Percentiles rank a stretch among this genome's conserved stretches.
phyloP scores from a whole-genome alignment of 768 basidiomycete species.

The Boletus insuetus region DNA sequence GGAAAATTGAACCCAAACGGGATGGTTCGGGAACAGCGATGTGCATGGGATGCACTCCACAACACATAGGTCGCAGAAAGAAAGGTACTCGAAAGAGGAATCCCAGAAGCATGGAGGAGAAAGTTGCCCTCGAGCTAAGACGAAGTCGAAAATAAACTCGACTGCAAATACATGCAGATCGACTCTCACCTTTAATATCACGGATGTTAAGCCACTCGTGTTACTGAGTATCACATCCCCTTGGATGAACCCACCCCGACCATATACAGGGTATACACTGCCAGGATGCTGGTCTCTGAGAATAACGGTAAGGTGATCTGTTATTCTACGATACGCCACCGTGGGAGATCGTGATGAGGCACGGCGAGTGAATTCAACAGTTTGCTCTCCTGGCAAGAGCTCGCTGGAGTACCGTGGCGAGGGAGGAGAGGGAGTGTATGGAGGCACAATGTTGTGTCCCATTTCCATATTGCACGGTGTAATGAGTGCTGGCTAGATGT shows the following conservation, averaged over 20 bases:
- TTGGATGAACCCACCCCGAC: constrained; percentile 18
- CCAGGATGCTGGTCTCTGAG: constrained; percentile 25
- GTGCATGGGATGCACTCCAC: constrained; percentile 15
- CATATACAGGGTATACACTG: constrained; percentile 20
- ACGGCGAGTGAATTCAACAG: constrained; percentile 43
- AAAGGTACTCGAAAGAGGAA: constrained; percentile 13
- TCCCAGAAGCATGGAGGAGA: constrained; percentile 12
- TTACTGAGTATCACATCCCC: constrained; percentile 23
- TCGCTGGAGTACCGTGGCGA: constrained; percentile 55
- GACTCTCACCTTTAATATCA: constrained; percentile 23
- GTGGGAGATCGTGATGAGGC: constrained; percentile 1
- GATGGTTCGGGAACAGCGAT: constrained; percentile 33
- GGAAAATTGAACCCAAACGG: constrained; percentile 49
- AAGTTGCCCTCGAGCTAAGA: constrained; percentile 27
- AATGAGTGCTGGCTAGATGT: not conserved
- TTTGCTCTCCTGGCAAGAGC: constrained; percentile 48
- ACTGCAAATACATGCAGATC: not conserved
- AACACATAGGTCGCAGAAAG: constrained; percentile 16
- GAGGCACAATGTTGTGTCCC: constrained; percentile 34
- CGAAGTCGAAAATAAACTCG: not conserved
- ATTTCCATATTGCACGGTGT: constrained; percentile 1
- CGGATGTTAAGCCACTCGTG: constrained; percentile 11
- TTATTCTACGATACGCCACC: constrained; percentile 31
- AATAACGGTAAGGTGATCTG: constrained; percentile 23
- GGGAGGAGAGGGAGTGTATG: constrained; percentile 51